Evolutionary conservation across 176 grass and related monocot species (phyloP), one percentile per base, ranked within the genome.

Genomic region (Eleusine indica): DNA sequence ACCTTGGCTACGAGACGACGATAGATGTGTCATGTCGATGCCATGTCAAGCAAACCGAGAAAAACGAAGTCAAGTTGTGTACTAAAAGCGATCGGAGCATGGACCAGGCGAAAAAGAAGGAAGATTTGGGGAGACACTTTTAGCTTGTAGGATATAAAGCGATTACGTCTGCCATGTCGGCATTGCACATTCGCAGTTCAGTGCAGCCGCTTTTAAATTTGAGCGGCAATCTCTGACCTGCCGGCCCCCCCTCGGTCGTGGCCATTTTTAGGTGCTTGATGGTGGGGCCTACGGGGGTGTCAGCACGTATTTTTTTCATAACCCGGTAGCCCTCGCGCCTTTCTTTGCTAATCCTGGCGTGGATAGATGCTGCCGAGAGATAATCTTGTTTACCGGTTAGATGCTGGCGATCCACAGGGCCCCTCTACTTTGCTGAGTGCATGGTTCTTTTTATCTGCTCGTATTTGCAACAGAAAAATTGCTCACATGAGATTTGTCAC

Each of bases 81-180:
- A 0, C 13, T 64, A 74, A 76, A 76, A 74, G 47, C 76, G n/a
- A 10, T 39, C 68, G 61, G 35, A 16, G 35, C 54, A 81, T 70
- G 82, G 82, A 77, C 87, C 71, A 15, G 37, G 29, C 4, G 38
- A n/a, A 71, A 73, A 77, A 77, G 29, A 40, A 17, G 57, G 9
- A 25, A 88, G 80, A 88, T 88, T 58, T 83, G 74, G 82, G 10
- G 43, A 0, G 21, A 13, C 22, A 16, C 71, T 71, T 69, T 54
- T 58, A 7, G 6, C 77, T 21, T 0, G 25, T 30, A 64, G 56
- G 83, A 86, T 73, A 82, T 16, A 77, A 66, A 89, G 70, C 70
- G 16, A 73, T 68, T 68, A 78, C 53, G 78, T 67, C 21, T 82
- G 83, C 83, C 88, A 67, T 73, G 83, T 86, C 79, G 83, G 83